These are phyloP conservation scores for Pseudofabraea citricarpa DNA, from an alignment of 2,329 filamentous ascomycete species.

Conservation along the genomic window DNA sequence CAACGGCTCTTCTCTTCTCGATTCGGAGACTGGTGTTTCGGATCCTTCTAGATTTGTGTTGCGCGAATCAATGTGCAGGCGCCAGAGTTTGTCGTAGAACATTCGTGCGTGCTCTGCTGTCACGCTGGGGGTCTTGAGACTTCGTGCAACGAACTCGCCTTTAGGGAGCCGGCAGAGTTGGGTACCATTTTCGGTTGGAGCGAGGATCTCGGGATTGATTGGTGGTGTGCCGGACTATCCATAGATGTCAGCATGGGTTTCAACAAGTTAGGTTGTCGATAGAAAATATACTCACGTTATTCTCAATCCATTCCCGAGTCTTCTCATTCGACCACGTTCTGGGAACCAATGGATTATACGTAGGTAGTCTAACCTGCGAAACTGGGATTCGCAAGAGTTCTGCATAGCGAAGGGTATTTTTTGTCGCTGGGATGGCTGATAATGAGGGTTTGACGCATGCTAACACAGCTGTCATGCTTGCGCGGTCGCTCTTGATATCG, in stretches of 20 bases:
- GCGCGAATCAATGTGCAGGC: constrained; percentile 35
- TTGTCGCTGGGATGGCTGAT: constrained; percentile 87
- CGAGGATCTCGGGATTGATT: constrained; percentile 30
- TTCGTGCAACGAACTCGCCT: constrained; percentile 36
- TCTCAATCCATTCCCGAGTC: constrained; percentile 34
- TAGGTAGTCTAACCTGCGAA: constrained; percentile 21
- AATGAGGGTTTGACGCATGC: constrained; percentile 89
- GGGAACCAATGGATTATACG: constrained; percentile 26
- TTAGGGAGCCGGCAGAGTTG: constrained; percentile 36
- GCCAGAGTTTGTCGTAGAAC: constrained; percentile 39
- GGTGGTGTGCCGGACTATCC: constrained; percentile 34
- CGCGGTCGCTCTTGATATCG: constrained; percentile 58
- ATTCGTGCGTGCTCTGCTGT: constrained; percentile 34
- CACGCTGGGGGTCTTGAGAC: constrained; percentile 32
- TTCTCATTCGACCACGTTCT: constrained; percentile 35
- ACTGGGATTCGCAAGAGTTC: constrained; percentile 49
- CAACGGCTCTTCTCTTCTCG: too few relatives aligned
- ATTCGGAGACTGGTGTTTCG: constrained; percentile 2
- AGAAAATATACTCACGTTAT: constrained; percentile 31
- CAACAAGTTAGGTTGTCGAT: background rate
- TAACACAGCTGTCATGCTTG: constrained; percentile 97
- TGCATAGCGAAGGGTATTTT: constrained; percentile 80
- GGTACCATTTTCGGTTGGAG: constrained; percentile 35
- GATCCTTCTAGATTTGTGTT: constrained; percentile 1
- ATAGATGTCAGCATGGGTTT: background rate